Conservation (phyloP, 768 basidiomycete genomes). For the Sistotremastrum niveocremeum region DNA sequence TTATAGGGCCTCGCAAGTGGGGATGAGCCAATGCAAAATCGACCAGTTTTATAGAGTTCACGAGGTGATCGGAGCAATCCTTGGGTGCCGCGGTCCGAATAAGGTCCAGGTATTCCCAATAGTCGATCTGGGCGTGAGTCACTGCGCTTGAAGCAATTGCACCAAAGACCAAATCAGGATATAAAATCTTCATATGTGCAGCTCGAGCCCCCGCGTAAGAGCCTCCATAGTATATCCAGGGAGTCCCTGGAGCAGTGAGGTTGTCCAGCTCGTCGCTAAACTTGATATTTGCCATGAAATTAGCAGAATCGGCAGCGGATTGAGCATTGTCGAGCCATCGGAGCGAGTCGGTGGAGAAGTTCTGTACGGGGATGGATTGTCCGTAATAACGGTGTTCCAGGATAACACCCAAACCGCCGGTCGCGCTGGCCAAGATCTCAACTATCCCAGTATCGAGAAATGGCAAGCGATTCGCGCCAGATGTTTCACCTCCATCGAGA, state of each 20-base stretch:
- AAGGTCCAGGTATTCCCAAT: constrained; percentile 85
- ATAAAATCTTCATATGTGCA: constrained; percentile 80
- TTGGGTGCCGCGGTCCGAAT: constrained; percentile 57
- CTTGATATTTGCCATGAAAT: constrained; percentile 75
- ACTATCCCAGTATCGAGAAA: constrained; percentile 54
- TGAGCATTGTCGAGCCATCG: constrained; percentile 90
- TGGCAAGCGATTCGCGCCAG: constrained; percentile 48
- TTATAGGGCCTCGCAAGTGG: constrained; percentile 37
- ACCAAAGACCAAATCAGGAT: constrained; percentile 80
- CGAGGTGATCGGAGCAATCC: constrained; percentile 43
- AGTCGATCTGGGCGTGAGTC: constrained; percentile 68
- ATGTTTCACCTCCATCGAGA: constrained; percentile 88
- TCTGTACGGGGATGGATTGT: constrained; percentile 56
- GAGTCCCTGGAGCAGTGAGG: constrained; percentile 55
- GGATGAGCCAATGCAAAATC: constrained; percentile 45
- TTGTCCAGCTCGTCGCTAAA: constrained; percentile 60
- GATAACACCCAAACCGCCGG: constrained; percentile 81
- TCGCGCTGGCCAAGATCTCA: constrained; percentile 72
- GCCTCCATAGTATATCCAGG: constrained; percentile 91
- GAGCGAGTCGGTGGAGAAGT: constrained; percentile 73
- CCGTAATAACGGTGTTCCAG: constrained; percentile 91
- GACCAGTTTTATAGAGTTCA: constrained; percentile 42
- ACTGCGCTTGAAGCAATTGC: constrained; percentile 87
- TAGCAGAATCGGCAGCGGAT: constrained; percentile 79
- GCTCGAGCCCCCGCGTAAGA: constrained; percentile 90